Evolutionary conservation across 2,329 filamentous ascomycete genomes (phyloP).

Genomic region (Arthrobotrys musiformis): DNA sequence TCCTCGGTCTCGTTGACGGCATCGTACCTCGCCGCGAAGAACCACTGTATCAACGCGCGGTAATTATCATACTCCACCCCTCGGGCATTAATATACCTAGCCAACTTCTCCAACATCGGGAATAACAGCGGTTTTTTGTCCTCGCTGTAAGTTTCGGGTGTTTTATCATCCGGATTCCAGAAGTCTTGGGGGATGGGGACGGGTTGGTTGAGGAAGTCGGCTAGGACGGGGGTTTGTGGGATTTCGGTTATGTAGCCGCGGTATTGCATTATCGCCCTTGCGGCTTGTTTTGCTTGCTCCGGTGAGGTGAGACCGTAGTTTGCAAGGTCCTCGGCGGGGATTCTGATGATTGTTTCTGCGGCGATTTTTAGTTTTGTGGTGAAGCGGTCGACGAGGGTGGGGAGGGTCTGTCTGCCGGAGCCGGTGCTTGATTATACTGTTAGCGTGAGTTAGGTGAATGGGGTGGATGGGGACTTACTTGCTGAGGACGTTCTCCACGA

Average conservation of each 20-base stretch:
- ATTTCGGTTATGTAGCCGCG: background rate
- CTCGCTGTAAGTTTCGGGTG: background rate
- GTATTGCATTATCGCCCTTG: background rate
- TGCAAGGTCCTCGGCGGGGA: background rate
- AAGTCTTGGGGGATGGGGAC: constrained; percentile 18
- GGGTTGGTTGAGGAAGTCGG: background rate
- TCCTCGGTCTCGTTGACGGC: background rate
- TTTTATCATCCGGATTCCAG: constrained; percentile 22
- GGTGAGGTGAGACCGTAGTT: background rate
- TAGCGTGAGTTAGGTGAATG: background rate
- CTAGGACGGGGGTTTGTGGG: background rate
- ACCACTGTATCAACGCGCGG: background rate
- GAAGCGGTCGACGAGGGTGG: background rate
- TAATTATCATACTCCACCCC: background rate
- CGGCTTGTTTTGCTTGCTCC: background rate
- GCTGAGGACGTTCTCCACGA: background rate
- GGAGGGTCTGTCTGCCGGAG: background rate
- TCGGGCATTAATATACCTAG: background rate
- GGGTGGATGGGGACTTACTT: background rate
- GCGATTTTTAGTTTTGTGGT: constrained; percentile 7
- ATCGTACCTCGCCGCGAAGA: constrained; percentile 3
- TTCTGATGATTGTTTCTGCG: background rate
- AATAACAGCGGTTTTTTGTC: constrained; percentile 1
- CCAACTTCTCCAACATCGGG: background rate
- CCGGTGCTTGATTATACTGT: background rate